Percentiles rank a stretch among this genome's conserved stretches.
Conservation (phyloP, 2,329 filamentous ascomycete genomes). For the Ceratocystis cubensis region DNA sequence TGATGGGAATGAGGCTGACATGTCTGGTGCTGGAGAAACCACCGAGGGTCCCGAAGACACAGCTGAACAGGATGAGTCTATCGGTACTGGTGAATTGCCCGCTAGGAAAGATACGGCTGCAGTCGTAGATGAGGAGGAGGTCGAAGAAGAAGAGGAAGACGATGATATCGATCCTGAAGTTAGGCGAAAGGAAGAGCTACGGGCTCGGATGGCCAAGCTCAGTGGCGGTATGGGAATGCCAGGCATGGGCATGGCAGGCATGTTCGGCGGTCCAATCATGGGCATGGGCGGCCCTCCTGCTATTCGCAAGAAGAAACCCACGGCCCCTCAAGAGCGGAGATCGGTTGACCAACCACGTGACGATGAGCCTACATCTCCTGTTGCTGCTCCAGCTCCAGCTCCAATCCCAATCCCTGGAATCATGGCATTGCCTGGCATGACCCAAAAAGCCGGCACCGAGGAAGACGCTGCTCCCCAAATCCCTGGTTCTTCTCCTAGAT, state of each 20-base stretch:
- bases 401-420: constrained; percentile 44
- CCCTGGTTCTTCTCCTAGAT: constrained; percentile 10
- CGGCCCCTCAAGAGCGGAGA: constrained; percentile 29
- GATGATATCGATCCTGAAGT: constrained; percentile 80
- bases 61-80: constrained; percentile 58
- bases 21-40: constrained; percentile 52
- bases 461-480: constrained; percentile 14
- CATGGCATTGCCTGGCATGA: constrained; percentile 62
- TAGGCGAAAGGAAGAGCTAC: constrained; percentile 70
- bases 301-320: constrained; percentile 44
- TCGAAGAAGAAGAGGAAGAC: constrained; percentile 54
- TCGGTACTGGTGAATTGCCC: constrained; percentile 54
- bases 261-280: constrained; percentile 68
- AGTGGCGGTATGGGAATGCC: constrained; percentile 95
- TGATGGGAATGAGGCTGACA: constrained; percentile 54
- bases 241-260: constrained; percentile 89
- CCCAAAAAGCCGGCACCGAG: constrained; percentile 24
- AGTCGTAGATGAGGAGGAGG: constrained; percentile 28
- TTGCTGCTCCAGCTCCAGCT: constrained; percentile 25
- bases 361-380: constrained; percentile 34
- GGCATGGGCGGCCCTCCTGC: constrained; percentile 41
- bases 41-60: constrained; percentile 48
- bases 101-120: background rate
- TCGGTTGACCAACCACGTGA: constrained; percentile 34
- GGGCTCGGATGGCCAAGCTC: constrained; percentile 96